These are phyloP conservation scores for Saxophila tyrrhenica DNA, from an alignment of 495 filamentous ascomycete genomes.

Conservation along the genomic window DNA sequence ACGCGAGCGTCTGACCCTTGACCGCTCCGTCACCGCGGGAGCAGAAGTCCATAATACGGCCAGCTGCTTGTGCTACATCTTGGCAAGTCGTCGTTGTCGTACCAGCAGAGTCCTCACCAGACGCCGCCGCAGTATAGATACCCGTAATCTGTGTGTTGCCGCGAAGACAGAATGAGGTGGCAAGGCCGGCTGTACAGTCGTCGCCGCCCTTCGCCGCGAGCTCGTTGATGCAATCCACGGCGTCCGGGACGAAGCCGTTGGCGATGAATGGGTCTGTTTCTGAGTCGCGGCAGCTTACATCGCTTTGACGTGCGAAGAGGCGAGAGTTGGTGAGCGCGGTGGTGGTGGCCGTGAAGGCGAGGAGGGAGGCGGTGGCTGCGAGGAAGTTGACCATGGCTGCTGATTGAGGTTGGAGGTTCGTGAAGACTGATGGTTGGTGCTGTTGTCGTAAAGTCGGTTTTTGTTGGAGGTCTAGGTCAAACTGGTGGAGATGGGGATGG, in stretches of 20 bases:
- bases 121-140: neutral
- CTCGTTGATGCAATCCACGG: neutral
- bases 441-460: too few relatives aligned
- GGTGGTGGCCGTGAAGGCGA: neutral
- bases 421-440: too few relatives aligned
- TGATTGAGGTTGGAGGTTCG: neutral
- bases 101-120: neutral
- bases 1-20: neutral
- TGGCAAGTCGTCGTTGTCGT: neutral
- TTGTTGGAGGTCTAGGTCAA: too few relatives aligned
- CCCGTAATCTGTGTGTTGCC: neutral
- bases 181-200: neutral
- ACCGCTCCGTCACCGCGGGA: neutral
- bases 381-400: neutral
- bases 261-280: neutral
- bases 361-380: neutral
- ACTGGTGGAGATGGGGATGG: too few relatives aligned
- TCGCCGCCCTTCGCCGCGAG: neutral
- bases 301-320: neutral
- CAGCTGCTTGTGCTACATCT: neutral
- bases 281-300: neutral
- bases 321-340: neutral
- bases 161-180: neutral
- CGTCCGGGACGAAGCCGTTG: neutral
- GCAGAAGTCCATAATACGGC: neutral